Evolutionary conservation across 1,139 yeast species (phyloP).

Genomic region (Suhomyces atakaporum): DNA sequence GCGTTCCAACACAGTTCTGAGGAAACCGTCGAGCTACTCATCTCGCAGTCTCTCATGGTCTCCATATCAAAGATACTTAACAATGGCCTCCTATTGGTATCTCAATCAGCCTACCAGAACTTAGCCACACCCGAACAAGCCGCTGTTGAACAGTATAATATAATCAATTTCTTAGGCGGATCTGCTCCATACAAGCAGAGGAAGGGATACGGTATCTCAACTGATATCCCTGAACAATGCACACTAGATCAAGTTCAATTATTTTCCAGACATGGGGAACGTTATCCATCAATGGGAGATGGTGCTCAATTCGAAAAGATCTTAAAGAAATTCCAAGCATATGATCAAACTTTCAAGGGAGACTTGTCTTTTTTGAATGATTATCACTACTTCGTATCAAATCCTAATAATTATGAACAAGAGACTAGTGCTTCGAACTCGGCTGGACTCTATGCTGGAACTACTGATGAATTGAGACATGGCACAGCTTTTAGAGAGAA

Average conservation of each 20-base stretch:
- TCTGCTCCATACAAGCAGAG: conserved; percentile 42
- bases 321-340: conserved; percentile 23
- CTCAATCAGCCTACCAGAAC: conserved; percentile 15
- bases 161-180: conserved; percentile 36
- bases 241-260: conserved; percentile 38
- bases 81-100: conserved; percentile 2
- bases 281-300: conserved; percentile 33
- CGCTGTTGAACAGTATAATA: conserved; percentile 32
- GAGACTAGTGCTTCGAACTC: conserved; percentile 35
- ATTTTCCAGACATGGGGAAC: conserved; percentile 39
- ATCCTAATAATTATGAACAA: conserved; percentile 18
- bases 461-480: conserved; percentile 19
- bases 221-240: conserved; percentile 35
- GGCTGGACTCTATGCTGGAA: conserved; percentile 29
- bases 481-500: conserved; percentile 20
- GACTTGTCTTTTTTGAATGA: conserved; percentile 15
- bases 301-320: conserved; percentile 27
- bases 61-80: conserved; percentile 2
- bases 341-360: conserved; percentile 19
- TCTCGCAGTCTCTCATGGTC: not conserved
- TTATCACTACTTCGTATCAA: conserved; percentile 16
- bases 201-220: conserved; percentile 36
- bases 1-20: not conserved
- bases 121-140: conserved; percentile 33
- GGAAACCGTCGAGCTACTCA: not conserved